Conservation (phyloP, 768 basidiomycete species). For the Russula sp. region DNA sequence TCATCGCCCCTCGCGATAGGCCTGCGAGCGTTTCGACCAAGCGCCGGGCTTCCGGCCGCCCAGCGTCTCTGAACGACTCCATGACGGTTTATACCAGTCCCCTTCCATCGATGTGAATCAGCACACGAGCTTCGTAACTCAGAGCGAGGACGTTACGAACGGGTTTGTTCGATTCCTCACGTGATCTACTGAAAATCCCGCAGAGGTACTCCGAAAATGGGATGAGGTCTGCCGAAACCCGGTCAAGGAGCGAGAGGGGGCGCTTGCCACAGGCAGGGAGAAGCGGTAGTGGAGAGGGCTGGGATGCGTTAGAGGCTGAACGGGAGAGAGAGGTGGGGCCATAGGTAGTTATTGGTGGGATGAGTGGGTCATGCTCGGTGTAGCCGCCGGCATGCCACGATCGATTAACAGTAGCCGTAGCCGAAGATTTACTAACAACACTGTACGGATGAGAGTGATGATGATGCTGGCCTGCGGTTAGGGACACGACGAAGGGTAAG, state of each 20-base stretch:
- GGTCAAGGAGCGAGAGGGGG: neutral
- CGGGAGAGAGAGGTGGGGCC: neutral
- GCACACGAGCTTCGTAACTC: neutral
- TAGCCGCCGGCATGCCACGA: neutral
- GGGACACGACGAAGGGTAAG: neutral
- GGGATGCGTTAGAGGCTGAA: neutral
- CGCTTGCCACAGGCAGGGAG: neutral
- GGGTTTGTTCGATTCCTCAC: neutral
- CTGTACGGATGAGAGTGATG: neutral
- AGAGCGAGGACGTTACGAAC: neutral
- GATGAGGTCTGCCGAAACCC: conserved; percentile 5
- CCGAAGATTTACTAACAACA: neutral
- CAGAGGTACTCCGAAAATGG: neutral
- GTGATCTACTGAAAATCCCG: neutral
- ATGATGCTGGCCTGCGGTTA: neutral
- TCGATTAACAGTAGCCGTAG: neutral
- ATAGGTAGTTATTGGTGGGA: neutral
- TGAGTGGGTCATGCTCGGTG: neutral
- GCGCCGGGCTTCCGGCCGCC: conserved; percentile 1
- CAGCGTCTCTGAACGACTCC: conserved; percentile 15
- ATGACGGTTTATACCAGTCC: neutral
- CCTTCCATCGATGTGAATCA: neutral
- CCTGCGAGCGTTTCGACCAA: conserved; percentile 28
- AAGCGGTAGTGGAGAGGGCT: neutral
- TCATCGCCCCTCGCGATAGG: conserved; percentile 37